These are phyloP conservation scores for Prototheca wickerhamii DNA, from an alignment of 163 green algal species.

Conservation along the genomic window DNA sequence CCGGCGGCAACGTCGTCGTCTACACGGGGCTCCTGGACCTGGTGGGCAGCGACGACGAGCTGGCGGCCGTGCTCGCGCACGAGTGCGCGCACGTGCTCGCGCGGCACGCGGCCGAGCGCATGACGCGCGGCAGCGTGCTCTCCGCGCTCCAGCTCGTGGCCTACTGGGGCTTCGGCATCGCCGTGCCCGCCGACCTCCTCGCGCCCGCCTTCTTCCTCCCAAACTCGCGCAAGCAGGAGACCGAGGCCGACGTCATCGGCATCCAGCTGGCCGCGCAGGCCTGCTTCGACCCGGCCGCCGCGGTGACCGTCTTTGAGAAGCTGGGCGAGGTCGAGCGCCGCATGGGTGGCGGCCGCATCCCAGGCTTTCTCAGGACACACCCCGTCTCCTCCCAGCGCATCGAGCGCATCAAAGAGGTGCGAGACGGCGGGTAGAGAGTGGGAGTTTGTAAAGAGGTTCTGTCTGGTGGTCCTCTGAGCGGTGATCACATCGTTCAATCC, in stretches of 20 bases:
- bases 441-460: neutral
- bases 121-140: constrained; percentile 27
- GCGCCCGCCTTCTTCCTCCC: constrained; percentile 35
- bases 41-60: constrained; percentile 33
- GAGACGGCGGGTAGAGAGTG: neutral
- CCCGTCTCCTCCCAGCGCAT: constrained; percentile 29
- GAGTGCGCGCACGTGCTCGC: constrained; percentile 75
- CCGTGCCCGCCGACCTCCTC: constrained; percentile 22
- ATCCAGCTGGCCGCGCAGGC: constrained; percentile 34
- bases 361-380: constrained; percentile 45
- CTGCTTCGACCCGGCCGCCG: constrained; percentile 42
- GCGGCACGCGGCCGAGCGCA: constrained; percentile 46
- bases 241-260: constrained; percentile 49
- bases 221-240: constrained; percentile 44
- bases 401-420: constrained; percentile 10
- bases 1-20: constrained; percentile 74
- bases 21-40: constrained; percentile 48
- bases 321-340: constrained; percentile 24
- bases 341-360: constrained; percentile 6
- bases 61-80: constrained; percentile 76
- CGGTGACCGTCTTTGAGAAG: constrained; percentile 41
- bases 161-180: constrained; percentile 28
- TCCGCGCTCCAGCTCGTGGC: constrained; percentile 15
- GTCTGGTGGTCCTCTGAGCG: neutral
- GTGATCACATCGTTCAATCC: no score